A percentile compares a stretch with the other conserved stretches of the same genome.
These are phyloP conservation scores for Kandelia obovata DNA, from an alignment of 345 rosid species.

Conservation along the genomic window DNA sequence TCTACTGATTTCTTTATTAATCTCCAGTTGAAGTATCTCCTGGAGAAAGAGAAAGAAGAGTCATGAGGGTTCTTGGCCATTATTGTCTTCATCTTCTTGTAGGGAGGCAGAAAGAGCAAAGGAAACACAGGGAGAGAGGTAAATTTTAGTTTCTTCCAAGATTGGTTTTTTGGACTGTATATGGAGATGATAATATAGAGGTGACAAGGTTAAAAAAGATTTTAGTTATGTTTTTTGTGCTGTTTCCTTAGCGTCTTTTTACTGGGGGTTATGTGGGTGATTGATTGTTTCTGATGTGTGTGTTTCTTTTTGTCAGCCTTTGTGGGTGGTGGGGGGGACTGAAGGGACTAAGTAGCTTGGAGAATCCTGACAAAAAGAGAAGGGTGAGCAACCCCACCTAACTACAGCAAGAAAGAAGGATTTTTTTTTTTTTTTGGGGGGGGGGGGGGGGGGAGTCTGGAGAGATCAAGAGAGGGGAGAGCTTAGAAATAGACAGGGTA, in stretches of 20 bases:
- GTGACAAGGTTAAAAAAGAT: background rate
- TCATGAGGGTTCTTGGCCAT: slow-evolving; percentile 63
- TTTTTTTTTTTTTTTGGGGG: background rate
- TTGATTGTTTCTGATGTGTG: slow-evolving; percentile 8
- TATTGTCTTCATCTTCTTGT: slow-evolving; percentile 61
- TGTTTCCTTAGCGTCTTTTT: background rate
- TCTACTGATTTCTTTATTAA: slow-evolving; percentile 48
- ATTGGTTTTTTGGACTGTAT: background rate
- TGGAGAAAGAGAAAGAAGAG: slow-evolving; percentile 85
- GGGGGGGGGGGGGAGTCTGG: background rate
- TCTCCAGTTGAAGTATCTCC: slow-evolving; percentile 77
- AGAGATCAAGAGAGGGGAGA: slow-evolving; percentile 3
- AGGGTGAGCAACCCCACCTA: slow-evolving; percentile 88
- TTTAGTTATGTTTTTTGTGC: background rate
- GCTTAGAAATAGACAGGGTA: slow-evolving; percentile 12
- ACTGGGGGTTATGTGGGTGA: slow-evolving; percentile 15
- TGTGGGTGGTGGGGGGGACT: slow-evolving; percentile 13
- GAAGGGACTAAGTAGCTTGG: slow-evolving; percentile 15
- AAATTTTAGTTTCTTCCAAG: background rate
- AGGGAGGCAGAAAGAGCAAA: background rate
- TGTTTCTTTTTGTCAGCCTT: slow-evolving; percentile 22
- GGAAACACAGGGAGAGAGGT: background rate
- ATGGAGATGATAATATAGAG: background rate
- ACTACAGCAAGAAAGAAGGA: slow-evolving; percentile 24
- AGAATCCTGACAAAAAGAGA: slow-evolving; percentile 40